These are phyloP conservation scores for Arachnopeziza araneosa DNA, from an alignment of 2,329 filamentous ascomycete genomes.

Conservation along the genomic window DNA sequence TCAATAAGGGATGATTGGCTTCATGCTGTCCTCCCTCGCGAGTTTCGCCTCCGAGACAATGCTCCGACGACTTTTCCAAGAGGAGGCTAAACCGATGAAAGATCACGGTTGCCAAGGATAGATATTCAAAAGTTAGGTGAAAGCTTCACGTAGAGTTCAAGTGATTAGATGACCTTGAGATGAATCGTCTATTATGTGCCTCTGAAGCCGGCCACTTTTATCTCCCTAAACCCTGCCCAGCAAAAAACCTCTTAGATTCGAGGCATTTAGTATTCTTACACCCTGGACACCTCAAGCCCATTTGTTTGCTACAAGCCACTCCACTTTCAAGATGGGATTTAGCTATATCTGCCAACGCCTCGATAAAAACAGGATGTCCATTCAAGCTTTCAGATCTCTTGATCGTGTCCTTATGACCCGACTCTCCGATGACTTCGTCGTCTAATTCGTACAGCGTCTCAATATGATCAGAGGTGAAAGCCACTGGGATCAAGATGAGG, in stretches of 20 bases:
- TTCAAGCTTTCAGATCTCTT: slow-evolving; percentile 92
- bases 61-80: no score
- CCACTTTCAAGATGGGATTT: slow-evolving; percentile 70
- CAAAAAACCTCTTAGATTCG: slow-evolving; percentile 67
- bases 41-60: no score
- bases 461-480: slow-evolving; percentile 98
- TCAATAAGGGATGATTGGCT: no score
- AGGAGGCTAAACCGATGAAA: no score
- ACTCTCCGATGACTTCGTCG: slow-evolving; percentile 89
- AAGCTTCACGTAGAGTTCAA: no score
- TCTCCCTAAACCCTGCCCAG: slow-evolving; percentile 5
- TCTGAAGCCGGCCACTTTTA: no score
- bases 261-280: slow-evolving; percentile 86
- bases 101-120: no score
- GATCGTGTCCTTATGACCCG: slow-evolving; percentile 68
- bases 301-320: slow-evolving; percentile 67
- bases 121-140: no score
- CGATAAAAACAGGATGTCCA: slow-evolving; percentile 83
- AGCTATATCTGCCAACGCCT: slow-evolving; percentile 82
- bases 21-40: no score
- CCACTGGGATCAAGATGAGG: slow-evolving; percentile 86
- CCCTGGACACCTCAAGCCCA: slow-evolving; percentile 86
- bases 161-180: no score
- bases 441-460: slow-evolving; percentile 95
- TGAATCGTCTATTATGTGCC: no score